Evolutionary conservation across 768 basidiomycete species (phyloP), one percentile per base, ranked within the genome.

Genomic region (Hygrocybe punicea): DNA sequence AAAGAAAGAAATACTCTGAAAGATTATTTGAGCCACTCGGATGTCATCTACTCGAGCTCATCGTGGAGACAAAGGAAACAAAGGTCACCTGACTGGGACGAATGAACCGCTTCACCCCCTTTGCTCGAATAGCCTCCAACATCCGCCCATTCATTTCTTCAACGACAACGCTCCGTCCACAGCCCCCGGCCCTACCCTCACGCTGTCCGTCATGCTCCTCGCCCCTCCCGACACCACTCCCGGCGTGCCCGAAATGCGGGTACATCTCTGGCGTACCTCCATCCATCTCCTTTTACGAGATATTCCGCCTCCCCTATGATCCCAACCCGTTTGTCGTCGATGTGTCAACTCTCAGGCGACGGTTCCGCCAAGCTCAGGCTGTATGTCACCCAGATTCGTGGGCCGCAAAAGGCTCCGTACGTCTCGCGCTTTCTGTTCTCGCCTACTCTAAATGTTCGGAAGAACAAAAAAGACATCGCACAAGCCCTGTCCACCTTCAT

Each of bases 341-440:
- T 66, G 63, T 79, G 14, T 63, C 71, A 1, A 73, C 78, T 17
- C 72, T 97, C 57, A 86, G 84, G 68, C 73, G 75, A 35, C 78
- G 80, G 25, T 95, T 92, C 68, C 75, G 88, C 34, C 73, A 80
- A 46, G 82, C 88, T 3, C 94, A 96, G 66, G 78, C 84, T 19
- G 73, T 83, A 19, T 85, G 91, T 51, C 94, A 98, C 74, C 94
- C 94, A 0, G 94, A 98, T 68, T 78, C 84, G 11, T 96, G 90
- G 87, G 80, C 84, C 34, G 80, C 83, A 29, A 79, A 82, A 65
- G 84, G 84, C 55, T 70, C 80, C 58, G 89, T 88, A 71, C 65
- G 70, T 73, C 19, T 57, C 46, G 53, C 52, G 40, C 45, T 10
- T 49, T 49, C 45, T 6, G 37, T 55, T 8, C 21, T 42, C 33